Conservation (phyloP, 2,329 filamentous ascomycete species). For the Arthroderma uncinatum region DNA sequence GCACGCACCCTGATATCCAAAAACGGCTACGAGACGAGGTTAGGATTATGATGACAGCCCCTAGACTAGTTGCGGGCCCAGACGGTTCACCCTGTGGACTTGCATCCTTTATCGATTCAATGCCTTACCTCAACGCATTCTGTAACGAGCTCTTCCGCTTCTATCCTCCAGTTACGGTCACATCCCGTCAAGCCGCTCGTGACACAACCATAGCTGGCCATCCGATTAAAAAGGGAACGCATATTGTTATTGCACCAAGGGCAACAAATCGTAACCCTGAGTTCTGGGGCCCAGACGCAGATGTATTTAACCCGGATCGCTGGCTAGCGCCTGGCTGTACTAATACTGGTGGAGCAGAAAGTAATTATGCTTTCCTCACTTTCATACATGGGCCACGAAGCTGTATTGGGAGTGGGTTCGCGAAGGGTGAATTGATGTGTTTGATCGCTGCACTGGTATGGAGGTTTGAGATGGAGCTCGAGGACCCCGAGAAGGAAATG, state of each 20-base stretch:
- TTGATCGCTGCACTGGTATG: conserved; percentile 68
- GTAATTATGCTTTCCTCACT: conserved; percentile 67
- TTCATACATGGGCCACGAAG: conserved; percentile 78
- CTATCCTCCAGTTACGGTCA: conserved; percentile 60
- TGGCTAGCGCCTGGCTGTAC: conserved; percentile 48
- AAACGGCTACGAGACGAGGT: conserved; percentile 57
- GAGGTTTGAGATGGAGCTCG: conserved; percentile 55
- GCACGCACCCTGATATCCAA: conserved; percentile 54
- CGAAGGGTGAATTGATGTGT: conserved; percentile 74
- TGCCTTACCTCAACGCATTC: conserved; percentile 71
- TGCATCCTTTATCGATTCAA: conserved; percentile 50
- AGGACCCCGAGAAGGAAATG: conserved; percentile 51
- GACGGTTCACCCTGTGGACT: not conserved
- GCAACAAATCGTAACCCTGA: conserved; percentile 58
- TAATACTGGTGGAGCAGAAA: conserved; percentile 59
- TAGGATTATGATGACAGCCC: conserved; percentile 46
- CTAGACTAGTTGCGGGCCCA: not conserved
- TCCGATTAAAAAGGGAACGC: conserved; percentile 58
- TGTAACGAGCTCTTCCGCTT: conserved; percentile 66
- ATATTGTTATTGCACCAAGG: conserved; percentile 52
- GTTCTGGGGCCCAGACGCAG: conserved; percentile 68
- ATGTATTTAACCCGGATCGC: conserved; percentile 65
- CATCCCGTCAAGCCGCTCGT: conserved; percentile 52
- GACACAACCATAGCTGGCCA: conserved; percentile 57
- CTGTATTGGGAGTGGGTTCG: conserved; percentile 75